Percentiles rank a stretch among this genome's conserved stretches.
phyloP scores from a whole-genome alignment of 2,329 filamentous ascomycete genomes.

The Colletotrichum lini region DNA sequence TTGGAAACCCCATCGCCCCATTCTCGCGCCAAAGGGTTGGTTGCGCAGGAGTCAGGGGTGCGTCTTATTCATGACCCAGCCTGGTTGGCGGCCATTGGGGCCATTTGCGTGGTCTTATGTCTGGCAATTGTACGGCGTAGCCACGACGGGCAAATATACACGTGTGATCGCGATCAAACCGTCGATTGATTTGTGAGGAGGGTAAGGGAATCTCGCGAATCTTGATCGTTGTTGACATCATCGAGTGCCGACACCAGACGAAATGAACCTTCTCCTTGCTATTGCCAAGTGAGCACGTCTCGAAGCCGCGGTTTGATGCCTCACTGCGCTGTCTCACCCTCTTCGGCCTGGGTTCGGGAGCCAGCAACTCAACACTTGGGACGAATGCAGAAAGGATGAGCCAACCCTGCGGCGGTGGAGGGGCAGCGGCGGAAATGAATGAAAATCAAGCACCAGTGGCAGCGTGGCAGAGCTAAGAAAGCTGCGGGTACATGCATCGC shows the following conservation, averaged over 20 bases:
- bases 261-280: not conserved
- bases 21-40: not conserved
- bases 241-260: not conserved
- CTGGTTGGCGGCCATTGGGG: not conserved
- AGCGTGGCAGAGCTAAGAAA: not conserved
- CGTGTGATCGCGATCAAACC: constrained; percentile 16
- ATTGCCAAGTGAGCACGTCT: not conserved
- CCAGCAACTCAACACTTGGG: not conserved
- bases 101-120: constrained; percentile 7
- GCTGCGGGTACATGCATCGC: constrained; percentile 16
- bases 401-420: not conserved
- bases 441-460: constrained; percentile 2
- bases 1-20: not conserved
- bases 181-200: not conserved
- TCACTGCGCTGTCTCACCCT: constrained; percentile 24
- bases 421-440: not conserved
- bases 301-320: not conserved
- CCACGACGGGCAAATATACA: constrained; percentile 5
- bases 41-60: not conserved
- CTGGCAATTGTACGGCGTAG: constrained; percentile 2
- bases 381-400: constrained; percentile 21
- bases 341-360: constrained; percentile 17
- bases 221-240: constrained; percentile 18
- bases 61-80: not conserved
- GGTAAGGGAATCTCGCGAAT: not conserved